Base-by-base conservation (phyloP, 2,329 filamentous ascomycete genomes). In the Penicillium thymicola region DNA sequence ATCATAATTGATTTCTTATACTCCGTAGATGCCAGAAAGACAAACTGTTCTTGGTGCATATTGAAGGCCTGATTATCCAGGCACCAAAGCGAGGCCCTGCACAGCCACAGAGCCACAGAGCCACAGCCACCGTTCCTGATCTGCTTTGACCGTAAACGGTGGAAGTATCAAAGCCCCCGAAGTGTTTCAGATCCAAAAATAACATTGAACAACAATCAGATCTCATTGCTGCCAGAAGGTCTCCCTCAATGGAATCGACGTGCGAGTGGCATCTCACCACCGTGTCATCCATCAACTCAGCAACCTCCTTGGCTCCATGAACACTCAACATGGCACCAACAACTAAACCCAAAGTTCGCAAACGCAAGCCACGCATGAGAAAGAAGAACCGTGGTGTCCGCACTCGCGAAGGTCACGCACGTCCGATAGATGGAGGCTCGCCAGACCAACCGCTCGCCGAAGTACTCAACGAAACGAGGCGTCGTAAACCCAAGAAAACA, bases 311-410 rank as follows among this genome's bases (percentile, higher is more conserved):
- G 7, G 11, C 21, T 42, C 23, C 23, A 45, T 42, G 14, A n/a
- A 11, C 18, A 53, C 23, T 25, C 38, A 43, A 30, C 13, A 67
- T 67, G 65, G 51, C 59, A 37, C 51, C 58, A 32, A 57, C 52
- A 27, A 51, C 57, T 23, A 57, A 53, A 46, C 46, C 38, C 51
- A 47, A 58, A 34, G 51, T 34, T 21, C 47, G 42, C 48, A 46
- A 47, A 27, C 43, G 52, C 40, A 59, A 55, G 23, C 57, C 47
- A 45, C 28, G 40, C 6, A 27, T 34, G 2, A 51, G 55, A 43
- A 57, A 51, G 38, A 59, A 44, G 37, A 60, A 59, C 28, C 54
- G 45, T 25, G 42, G 55, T 14, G 36, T 58, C 13, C 60, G 45
- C 25, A 58, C 45, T 36, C 52, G 52, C 13, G 52, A 54, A 37